Evolutionary conservation across 768 basidiomycete species (phyloP), one percentile per base, ranked within the genome.

Genomic region (Lentinula raphanica): DNA sequence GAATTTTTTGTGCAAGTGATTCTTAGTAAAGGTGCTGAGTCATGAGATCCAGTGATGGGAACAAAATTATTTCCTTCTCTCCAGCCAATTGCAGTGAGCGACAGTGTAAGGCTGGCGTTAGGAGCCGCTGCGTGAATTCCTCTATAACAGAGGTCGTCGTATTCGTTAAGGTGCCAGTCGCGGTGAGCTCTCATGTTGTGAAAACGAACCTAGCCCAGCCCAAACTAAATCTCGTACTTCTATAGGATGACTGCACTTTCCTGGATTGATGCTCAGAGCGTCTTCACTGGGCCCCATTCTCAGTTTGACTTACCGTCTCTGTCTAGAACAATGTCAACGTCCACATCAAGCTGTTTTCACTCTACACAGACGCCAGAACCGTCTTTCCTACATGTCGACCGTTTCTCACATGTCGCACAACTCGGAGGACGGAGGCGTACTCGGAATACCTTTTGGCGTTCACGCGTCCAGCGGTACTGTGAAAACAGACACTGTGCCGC

Each of bases 221-320:
- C 56, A 6, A 19, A 36, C 15, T 32, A 40, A 60, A 32, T 35
- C 31, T 54, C 54, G 15, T 40, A 32, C n/a, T 46, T 63, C 57
- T 36, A 29, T 66, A 89, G 87, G 80, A 89, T 90, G 88, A 86
- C 79, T 86, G 83, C 76, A 78, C 74, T 74, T 72, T 71, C 67
- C 74, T 62, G 65, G 61, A 84, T 88, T 85, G 81, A 92, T 91
- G 89, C 82, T 89, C 74, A 84, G 84, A 84, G 87, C 82, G 83
- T 87, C 86, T 82, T 85, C 82, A 78, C 80, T 79, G 81, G 85
- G 84, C 82, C 79, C 82, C 77, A 76, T 71, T 48, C 29, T 44
- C 50, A 60, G 27, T 60, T 53, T 35, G 49, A 45, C 58, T n/a
- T 40, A 27, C 42, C 56, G 46, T 48, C 21, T 31, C 19, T 31